phyloP scores from a whole-genome alignment of 352 stramenopile species.

The Globisporangium cystogenes region DNA sequence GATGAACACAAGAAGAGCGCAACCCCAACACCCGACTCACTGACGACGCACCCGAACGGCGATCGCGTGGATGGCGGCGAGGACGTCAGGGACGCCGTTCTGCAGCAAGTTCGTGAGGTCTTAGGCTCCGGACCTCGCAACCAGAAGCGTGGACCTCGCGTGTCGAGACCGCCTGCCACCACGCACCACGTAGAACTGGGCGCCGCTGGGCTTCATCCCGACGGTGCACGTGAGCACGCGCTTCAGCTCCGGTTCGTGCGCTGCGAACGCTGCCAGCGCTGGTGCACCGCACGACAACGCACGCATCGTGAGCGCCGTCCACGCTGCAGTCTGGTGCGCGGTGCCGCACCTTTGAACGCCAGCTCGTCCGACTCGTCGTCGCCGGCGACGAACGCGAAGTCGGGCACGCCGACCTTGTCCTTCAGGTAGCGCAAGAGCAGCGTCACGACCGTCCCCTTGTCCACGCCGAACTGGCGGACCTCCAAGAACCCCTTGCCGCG shows the following conservation, averaged over 20 bases:
- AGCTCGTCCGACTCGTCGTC: conserved; percentile 98
- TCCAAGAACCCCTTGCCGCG: conserved; percentile 68
- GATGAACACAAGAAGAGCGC: not conserved
- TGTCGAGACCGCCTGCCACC: no score
- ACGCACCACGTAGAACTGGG: conserved; percentile 91
- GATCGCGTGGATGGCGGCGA: conserved; percentile 43
- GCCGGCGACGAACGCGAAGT: conserved; percentile 95
- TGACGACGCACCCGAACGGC: conserved; percentile 33
- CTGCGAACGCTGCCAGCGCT: conserved; percentile 45
- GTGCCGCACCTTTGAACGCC: conserved; percentile 45
- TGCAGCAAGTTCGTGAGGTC: conserved; percentile 9
- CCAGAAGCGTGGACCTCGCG: not conserved
- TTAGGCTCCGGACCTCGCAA: not conserved
- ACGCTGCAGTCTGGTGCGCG: no score
- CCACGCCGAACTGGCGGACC: conserved; percentile 69
- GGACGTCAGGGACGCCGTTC: conserved; percentile 51
- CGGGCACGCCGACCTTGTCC: conserved; percentile 56
- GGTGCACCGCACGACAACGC: not conserved
- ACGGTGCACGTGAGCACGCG: conserved; percentile 94
- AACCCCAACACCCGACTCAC: not conserved
- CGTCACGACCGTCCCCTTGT: conserved; percentile 49
- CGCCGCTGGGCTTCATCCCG: conserved; percentile 95
- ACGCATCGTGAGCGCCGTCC: not conserved
- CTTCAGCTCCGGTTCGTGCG: conserved; percentile 24
- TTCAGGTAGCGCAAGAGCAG: conserved; percentile 55